Evolutionary conservation across 768 basidiomycete species (phyloP).

Genomic region (Lactifluus piperatus): DNA sequence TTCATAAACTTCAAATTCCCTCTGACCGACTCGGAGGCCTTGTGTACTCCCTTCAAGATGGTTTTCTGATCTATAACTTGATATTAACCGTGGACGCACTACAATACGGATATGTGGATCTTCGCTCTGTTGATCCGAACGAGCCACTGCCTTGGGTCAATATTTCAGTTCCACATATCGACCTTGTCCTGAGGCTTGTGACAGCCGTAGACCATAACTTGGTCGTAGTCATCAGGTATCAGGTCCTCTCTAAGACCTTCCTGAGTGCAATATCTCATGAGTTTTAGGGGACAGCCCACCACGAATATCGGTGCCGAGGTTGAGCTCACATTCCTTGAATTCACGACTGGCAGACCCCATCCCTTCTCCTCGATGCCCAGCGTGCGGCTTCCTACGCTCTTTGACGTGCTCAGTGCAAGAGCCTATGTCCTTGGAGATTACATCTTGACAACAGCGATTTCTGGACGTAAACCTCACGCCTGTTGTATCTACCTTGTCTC

Average conservation of each 20-base stretch:
- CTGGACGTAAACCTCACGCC: neutral
- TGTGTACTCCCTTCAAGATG: constrained; percentile 1
- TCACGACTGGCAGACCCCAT: constrained; percentile 1
- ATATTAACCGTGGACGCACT: neutral
- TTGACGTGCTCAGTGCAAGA: neutral
- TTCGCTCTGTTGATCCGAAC: neutral
- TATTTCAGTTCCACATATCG: neutral
- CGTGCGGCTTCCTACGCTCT: neutral
- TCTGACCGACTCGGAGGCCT: neutral
- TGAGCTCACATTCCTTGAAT: constrained; percentile 2
- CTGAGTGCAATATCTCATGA: neutral
- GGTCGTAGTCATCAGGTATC: constrained; percentile 3
- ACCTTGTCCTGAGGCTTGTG: neutral
- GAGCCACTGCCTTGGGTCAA: neutral
- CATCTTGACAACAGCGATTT: neutral
- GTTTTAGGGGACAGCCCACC: neutral
- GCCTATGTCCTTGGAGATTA: constrained; percentile 5
- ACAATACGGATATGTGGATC: constrained; percentile 7
- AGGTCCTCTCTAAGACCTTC: neutral
- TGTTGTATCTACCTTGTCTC: constrained; percentile 1
- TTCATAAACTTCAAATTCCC: neutral
- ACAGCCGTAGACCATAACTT: constrained; percentile 9
- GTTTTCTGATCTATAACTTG: constrained; percentile 1
- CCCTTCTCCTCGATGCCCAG: neutral
- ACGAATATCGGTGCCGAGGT: neutral